A percentile compares a stretch with the other conserved stretches of the same genome.
phyloP scores from a whole-genome alignment of 768 basidiomycete species.

The Tulasnella calospora region DNA sequence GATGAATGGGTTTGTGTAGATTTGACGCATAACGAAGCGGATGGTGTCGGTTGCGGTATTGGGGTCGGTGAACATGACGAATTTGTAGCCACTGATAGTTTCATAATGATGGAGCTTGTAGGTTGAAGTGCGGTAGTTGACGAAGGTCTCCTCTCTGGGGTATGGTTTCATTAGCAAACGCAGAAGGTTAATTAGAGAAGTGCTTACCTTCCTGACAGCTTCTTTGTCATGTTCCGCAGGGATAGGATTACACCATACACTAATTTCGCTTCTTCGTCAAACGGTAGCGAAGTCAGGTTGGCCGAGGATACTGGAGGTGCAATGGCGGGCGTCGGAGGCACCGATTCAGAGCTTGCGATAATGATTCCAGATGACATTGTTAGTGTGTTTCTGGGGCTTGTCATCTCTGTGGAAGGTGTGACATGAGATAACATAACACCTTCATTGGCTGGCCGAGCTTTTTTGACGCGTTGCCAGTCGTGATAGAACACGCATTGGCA shows the following conservation, averaged over 20 bases:
- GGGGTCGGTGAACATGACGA: conserved; percentile 89
- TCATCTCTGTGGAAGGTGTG: conserved; percentile 55
- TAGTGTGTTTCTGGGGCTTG: conserved; percentile 60
- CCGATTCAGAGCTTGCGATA: conserved; percentile 43
- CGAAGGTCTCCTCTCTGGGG: conserved; percentile 81
- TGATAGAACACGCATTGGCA: conserved; percentile 93
- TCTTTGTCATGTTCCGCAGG: conserved; percentile 90
- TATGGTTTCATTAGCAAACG: neutral
- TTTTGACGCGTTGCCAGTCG: conserved; percentile 81
- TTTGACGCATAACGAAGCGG: conserved; percentile 74
- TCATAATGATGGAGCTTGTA: conserved; percentile 95
- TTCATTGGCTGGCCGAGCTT: conserved; percentile 65
- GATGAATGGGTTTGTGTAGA: conserved; percentile 90
- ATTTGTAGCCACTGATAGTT: conserved; percentile 88
- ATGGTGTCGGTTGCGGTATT: conserved; percentile 61
- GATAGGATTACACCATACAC: conserved; percentile 95
- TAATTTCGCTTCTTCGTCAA: conserved; percentile 96
- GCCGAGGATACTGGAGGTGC: conserved; percentile 32
- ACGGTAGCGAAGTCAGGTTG: conserved; percentile 64
- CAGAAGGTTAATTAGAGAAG: neutral
- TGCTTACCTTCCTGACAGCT: conserved; percentile 75
- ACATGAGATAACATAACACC: conserved; percentile 71
- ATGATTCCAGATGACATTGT: conserved; percentile 61
- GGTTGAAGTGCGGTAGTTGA: conserved; percentile 80
- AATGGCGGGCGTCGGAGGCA: conserved; percentile 9